Evolutionary conservation across 1,139 yeast genomes (phyloP), one percentile per base, ranked within the genome.

Genomic region (Blastobotrys proliferans): DNA sequence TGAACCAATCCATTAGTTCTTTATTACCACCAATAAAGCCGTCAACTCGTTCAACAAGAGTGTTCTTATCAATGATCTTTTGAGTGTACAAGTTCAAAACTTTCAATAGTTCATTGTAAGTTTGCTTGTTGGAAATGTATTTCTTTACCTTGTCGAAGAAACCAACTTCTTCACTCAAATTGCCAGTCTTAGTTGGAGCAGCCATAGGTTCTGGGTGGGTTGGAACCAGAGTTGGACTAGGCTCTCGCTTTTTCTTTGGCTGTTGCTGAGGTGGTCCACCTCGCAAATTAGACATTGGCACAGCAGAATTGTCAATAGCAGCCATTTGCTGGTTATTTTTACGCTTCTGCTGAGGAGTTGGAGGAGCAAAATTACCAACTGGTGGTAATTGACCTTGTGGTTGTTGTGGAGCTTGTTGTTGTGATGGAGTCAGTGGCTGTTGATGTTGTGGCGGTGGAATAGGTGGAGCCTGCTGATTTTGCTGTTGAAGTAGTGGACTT

Each of bases 71-170:
- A 53, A 94, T 82, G 46, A 94, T 80, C 57, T 87, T 95, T 61
- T 88, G 95, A 2, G 96, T 83, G 57, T 79, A 94, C 54, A 94
- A 69, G 57, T 88, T 87, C 55, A 92, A 70, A 45, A 92, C 74
- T 63, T 92, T 92, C 61, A 92, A 71, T 62, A 92, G 92, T 66
- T 92, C 98, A 52, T 83, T 83, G 63, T 92, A 92, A 10, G 87
- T 78, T 61, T 84, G 95, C 62, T 87, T 90, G 63, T 85, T 86
- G 26, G 94, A 94, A 60, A 92, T 81, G 3, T 82, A 83, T 61
- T 86, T 87, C 66, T 92, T 92, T 19, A 86, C 96, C 61, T 83
- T 84, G 61, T 92, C 98, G 58, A 92, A 92, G 62, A 90, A 92
- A 4, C 81, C 74, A 28, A 94, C 79, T 63, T 92, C 98, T 57